Conservation (phyloP, 495 filamentous ascomycete species). For the Penicillium daleae region DNA sequence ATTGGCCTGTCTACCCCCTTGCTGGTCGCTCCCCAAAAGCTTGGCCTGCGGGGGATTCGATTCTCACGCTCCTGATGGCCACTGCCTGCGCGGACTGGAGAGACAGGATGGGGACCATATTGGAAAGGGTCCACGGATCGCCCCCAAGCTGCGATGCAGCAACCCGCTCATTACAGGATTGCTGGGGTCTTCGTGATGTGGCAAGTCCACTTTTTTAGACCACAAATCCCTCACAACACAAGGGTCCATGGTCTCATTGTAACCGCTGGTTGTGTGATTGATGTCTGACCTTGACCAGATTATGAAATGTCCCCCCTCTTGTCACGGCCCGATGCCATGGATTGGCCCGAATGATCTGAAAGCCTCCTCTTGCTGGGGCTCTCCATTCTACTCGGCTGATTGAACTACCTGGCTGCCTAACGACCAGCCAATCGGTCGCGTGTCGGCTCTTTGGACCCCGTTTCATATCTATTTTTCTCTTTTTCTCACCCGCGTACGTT, state of each 20-base stretch:
- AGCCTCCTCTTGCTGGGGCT: background rate
- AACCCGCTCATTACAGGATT: background rate
- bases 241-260: slow-evolving; percentile 16
- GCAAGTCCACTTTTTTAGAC: background rate
- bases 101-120: background rate
- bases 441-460: slow-evolving; percentile 21
- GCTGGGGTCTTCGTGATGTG: background rate
- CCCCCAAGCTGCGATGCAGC: background rate
- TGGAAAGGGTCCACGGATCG: slow-evolving; percentile 7
- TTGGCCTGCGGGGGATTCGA: slow-evolving; percentile 15
- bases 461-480: slow-evolving; percentile 14
- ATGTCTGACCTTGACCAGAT: background rate
- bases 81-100: background rate
- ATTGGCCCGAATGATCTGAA: background rate
- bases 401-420: background rate
- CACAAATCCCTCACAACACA: background rate
- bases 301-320: background rate
- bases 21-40: slow-evolving; percentile 18
- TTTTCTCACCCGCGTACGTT: slow-evolving; percentile 10
- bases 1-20: slow-evolving; percentile 13
- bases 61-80: slow-evolving; percentile 5
- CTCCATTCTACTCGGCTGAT: background rate
- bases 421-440: slow-evolving; percentile 16
- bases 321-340: too few species aligned
- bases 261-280: slow-evolving; percentile 14